Base-by-base conservation (phyloP, 495 filamentous ascomycete species). In the Annulohypoxylon moriforme region DNA sequence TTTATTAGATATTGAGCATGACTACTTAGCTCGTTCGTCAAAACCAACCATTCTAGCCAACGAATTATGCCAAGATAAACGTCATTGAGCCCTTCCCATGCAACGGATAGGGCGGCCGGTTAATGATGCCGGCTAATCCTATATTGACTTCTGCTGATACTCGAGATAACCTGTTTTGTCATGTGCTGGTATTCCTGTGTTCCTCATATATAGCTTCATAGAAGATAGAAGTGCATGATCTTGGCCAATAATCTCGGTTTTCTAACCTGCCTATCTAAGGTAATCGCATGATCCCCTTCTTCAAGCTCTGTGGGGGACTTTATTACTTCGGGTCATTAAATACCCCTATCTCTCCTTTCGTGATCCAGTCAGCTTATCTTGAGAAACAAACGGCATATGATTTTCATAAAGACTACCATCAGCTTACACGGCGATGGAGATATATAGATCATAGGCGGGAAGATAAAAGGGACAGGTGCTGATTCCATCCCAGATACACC, bases 201-300 rank as follows among this genome's bases (percentile, higher is more conserved):
- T 1, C 20, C 22, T 31, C 44, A 60, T 47, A 67, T 71, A 71
- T 29, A 66, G 47, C 61, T 44, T 38, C 38, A 66, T n/a, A 44
- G 24, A 22, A 27, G 22, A 57, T 44, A 61, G 31, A 57, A 40
- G 56, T 49, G 38, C 33, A 14, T 49, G 13, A 62, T 27, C 40
- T 61, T 24, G 27, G 29, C 42, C 53, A 46, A 47, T 64, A 40
- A 16, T 47, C 60, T 29, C 49, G 56, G 44, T 47, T 62, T 33
- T 71, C 56, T 34, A 66, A 67, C 68, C 68, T 71, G 46, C 62
- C 62, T 71, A 71, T 71, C 62, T 67, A 47, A 58, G 68, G 42
- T 47, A 38, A 34, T 47, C 56, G 38, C 62, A 33, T 71, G 68
- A 31, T 16, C 49, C 20, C n/a, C 11, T 34, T 36, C 56, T 50